phyloP scores from a whole-genome alignment of 768 basidiomycete species.

The Terana coerulea region DNA sequence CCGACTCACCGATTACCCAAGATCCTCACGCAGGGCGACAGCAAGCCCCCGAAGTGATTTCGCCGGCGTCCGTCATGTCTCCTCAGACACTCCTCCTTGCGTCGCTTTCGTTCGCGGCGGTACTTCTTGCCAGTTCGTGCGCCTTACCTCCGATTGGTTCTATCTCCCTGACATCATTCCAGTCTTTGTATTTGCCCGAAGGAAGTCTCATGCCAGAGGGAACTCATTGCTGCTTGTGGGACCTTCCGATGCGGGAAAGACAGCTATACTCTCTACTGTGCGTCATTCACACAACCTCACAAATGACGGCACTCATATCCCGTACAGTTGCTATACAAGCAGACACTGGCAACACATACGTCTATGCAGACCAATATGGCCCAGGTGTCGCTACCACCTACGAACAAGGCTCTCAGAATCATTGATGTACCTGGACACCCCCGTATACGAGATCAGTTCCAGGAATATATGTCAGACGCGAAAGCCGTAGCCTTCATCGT shows the following conservation, averaged over 20 bases:
- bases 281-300: conserved; percentile 23
- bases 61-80: conserved; percentile 33
- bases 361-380: conserved; percentile 74
- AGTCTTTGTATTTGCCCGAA: conserved; percentile 43
- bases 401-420: conserved; percentile 45
- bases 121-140: conserved; percentile 41
- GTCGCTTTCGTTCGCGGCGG: conserved; percentile 41
- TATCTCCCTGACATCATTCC: conserved; percentile 13
- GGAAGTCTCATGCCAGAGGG: conserved; percentile 45
- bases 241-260: conserved; percentile 76
- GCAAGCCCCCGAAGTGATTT: conserved; percentile 32
- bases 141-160: neutral
- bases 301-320: conserved; percentile 13
- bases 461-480: conserved; percentile 57
- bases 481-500: conserved; percentile 75
- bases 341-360: conserved; percentile 64
- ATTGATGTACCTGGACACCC: conserved; percentile 87
- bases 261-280: conserved; percentile 69
- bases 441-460: conserved; percentile 70
- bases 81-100: conserved; percentile 36
- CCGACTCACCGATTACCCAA: neutral
- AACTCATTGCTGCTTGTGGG: conserved; percentile 75
- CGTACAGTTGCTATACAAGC: conserved; percentile 58
- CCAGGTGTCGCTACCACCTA: conserved; percentile 37
- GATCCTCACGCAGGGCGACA: neutral